Evolutionary conservation across 1,284 basidiomycete genomes (phyloP).

Genomic region (Mycena citricolor): DNA sequence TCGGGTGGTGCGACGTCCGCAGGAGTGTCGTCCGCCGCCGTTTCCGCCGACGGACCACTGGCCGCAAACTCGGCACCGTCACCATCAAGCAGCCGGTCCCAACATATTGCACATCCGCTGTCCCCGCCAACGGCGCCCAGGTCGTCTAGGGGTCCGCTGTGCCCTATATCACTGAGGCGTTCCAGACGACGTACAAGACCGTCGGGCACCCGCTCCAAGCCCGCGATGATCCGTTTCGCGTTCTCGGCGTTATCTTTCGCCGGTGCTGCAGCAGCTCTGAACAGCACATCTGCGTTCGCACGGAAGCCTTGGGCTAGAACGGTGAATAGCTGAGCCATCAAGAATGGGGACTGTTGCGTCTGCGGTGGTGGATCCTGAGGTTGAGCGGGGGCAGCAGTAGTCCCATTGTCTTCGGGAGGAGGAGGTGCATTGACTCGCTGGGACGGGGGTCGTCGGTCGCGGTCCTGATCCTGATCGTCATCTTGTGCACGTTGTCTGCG

Average conservation of each 20-base stretch:
- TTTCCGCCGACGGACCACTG: conserved; percentile 16
- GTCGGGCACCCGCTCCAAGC: conserved; percentile 61
- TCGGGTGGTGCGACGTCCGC: conserved; percentile 16
- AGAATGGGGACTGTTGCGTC: not conserved
- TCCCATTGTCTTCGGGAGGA: too few species aligned
- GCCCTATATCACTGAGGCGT: conserved; percentile 46
- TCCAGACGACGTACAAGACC: conserved; percentile 69
- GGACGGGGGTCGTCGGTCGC: conserved; percentile 62
- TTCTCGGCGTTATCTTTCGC: conserved; percentile 64
- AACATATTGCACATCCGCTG: conserved; percentile 70
- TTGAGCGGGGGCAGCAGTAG: not conserved
- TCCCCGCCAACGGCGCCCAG: conserved; percentile 39
- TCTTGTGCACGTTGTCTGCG: conserved; percentile 53
- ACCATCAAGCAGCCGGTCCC: conserved; percentile 60
- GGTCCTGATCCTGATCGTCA: conserved; percentile 53
- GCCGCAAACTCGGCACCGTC: conserved; percentile 31
- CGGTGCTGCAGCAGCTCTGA: conserved; percentile 26
- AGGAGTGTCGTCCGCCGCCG: conserved; percentile 11
- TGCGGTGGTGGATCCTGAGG: not conserved
- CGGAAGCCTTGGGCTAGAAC: too few species aligned
- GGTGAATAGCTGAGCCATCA: too few species aligned
- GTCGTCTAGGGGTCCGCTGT: conserved; percentile 37
- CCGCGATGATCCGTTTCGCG: conserved; percentile 59
- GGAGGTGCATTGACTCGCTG: conserved; percentile 33
- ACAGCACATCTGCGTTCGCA: conserved; percentile 20